Percentiles rank a stretch among this genome's conserved stretches.
Conservation (phyloP, 2,329 filamentous ascomycete species). For the Metarhizium anisopliae region DNA sequence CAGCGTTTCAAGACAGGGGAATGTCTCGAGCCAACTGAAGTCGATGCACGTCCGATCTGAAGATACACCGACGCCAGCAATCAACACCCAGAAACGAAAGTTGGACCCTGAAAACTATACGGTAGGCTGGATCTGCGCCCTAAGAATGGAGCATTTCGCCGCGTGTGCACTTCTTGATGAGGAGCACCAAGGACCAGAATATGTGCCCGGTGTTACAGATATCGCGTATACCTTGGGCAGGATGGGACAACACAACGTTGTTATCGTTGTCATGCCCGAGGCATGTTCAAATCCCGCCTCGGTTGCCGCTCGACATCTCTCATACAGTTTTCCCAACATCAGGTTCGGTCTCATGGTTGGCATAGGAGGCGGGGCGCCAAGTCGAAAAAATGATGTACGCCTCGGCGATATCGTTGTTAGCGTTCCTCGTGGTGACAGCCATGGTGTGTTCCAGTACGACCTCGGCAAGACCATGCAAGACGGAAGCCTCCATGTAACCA, state of each 20-base stretch:
- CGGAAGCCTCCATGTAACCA: not conserved
- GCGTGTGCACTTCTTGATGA: conserved; percentile 11
- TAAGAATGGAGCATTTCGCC: conserved; percentile 25
- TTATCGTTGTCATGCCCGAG: no score
- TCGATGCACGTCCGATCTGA: not conserved
- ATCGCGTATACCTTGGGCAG: no score
- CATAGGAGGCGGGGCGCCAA: conserved; percentile 24
- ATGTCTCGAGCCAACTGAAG: no score
- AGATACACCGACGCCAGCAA: not conserved
- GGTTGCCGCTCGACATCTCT: conserved; percentile 16
- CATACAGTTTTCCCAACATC: conserved; percentile 20
- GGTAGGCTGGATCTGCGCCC: conserved; percentile 35
- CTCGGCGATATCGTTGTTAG: conserved; percentile 18
- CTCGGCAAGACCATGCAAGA: conserved; percentile 12
- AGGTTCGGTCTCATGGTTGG: conserved; percentile 11
- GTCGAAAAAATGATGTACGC: conserved; percentile 20
- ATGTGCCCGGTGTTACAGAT: not conserved
- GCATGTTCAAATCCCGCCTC: conserved; percentile 6
- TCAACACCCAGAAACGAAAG: not conserved
- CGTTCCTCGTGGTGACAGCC: not conserved
- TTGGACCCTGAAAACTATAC: conserved; percentile 19
- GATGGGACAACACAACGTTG: no score
- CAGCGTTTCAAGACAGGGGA: no score
- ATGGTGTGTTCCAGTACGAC: conserved; percentile 16
- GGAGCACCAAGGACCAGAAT: no score